These are phyloP conservation scores for Talaromyces piceae DNA, from an alignment of 2,329 filamentous ascomycete genomes.

Conservation along the genomic window DNA sequence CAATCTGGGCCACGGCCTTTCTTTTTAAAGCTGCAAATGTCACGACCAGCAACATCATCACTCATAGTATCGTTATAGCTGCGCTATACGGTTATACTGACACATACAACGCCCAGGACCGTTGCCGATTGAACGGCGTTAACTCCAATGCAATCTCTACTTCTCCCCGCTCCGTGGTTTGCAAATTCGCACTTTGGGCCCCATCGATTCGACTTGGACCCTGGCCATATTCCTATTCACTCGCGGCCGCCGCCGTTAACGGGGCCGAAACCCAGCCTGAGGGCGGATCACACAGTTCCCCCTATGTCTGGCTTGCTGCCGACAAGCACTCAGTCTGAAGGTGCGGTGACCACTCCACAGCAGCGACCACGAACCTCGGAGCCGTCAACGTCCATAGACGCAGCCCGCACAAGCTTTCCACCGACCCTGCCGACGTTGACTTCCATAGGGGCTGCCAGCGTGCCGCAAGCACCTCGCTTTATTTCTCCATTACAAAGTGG, in stretches of 20 bases:
- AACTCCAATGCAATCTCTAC: conserved; percentile 35
- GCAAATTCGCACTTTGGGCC: conserved; percentile 30
- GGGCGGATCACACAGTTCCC: conserved; percentile 33
- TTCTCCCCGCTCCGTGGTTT: conserved; percentile 32
- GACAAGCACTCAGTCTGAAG: conserved; percentile 30
- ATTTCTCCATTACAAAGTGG: conserved; percentile 5
- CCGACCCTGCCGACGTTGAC: conserved; percentile 12
- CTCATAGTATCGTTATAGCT: conserved; percentile 6
- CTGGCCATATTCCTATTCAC: conserved; percentile 28
- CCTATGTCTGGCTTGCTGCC: conserved; percentile 39
- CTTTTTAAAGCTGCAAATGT: background rate
- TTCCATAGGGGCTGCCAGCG: conserved; percentile 13
- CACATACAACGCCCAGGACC: background rate
- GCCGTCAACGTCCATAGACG: background rate
- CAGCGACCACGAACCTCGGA: background rate
- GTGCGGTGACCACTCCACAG: conserved; percentile 27
- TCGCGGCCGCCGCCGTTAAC: conserved; percentile 28
- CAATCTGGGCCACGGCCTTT: background rate
- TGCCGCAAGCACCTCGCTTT: conserved; percentile 11
- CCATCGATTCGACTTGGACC: conserved; percentile 25
- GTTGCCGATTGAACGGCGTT: conserved; percentile 1
- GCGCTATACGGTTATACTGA: conserved; percentile 8
- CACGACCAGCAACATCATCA: conserved; percentile 3
- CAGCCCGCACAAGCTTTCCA: conserved; percentile 3
- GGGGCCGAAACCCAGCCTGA: conserved; percentile 31